A percentile compares a stretch with the other conserved stretches of the same genome.
These are phyloP conservation scores for Parietaria judaica DNA, from an alignment of 306 rosid genomes.

Conservation along the genomic window DNA sequence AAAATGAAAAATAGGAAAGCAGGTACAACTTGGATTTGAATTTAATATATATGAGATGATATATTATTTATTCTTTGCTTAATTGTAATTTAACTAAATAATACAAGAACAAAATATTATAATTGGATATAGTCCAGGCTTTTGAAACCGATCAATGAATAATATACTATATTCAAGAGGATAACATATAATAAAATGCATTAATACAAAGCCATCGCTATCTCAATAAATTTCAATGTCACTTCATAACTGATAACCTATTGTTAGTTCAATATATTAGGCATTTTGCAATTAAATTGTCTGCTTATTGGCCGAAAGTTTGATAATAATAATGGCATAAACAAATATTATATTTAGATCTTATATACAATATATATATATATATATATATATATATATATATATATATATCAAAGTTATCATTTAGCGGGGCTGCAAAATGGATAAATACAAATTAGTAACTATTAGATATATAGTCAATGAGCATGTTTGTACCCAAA, in stretches of 20 bases:
- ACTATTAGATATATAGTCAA: background rate
- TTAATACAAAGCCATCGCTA: too few relatives aligned
- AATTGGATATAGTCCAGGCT: background rate
- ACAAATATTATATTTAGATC: background rate
- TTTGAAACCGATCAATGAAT: background rate
- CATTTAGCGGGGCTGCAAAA: background rate
- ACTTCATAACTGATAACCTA: too few relatives aligned
- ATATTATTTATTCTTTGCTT: background rate
- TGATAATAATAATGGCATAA: background rate
- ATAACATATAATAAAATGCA: background rate
- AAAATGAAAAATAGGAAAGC: background rate
- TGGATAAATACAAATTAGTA: background rate
- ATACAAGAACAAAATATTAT: too few relatives aligned
- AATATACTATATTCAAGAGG: background rate
- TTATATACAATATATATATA: background rate
- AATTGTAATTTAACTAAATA: background rate
- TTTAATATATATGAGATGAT: background rate
- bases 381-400: background rate
- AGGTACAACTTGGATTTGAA: constrained; percentile 2
- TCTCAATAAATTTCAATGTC: too few relatives aligned
- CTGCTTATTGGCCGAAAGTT: background rate
- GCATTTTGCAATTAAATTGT: background rate
- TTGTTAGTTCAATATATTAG: background rate
- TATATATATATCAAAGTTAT: background rate
- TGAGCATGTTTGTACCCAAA: background rate